Evolutionary conservation across 1,284 basidiomycete genomes (phyloP).

Genomic region (Heterobasidion occidentale): DNA sequence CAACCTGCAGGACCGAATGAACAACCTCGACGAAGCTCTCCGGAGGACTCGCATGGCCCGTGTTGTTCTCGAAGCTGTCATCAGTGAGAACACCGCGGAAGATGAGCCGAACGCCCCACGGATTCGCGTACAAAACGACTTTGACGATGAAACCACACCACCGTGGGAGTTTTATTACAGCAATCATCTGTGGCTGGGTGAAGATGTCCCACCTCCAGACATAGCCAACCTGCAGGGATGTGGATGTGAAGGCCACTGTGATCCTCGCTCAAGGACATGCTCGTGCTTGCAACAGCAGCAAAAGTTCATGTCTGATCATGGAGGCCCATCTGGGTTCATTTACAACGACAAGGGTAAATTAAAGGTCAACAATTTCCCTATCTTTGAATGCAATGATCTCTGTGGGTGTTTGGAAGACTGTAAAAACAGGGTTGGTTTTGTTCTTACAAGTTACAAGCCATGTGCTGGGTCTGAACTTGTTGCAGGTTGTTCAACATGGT

Average conservation of each 20-base stretch:
- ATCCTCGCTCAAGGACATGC: slow-evolving; percentile 62
- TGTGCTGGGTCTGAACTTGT: not conserved
- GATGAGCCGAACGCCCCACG: slow-evolving; percentile 62
- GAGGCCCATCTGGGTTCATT: slow-evolving; percentile 43
- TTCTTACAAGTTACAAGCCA: not conserved
- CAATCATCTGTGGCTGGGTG: slow-evolving; percentile 66
- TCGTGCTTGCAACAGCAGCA: slow-evolving; percentile 57
- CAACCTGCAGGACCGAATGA: slow-evolving; percentile 23
- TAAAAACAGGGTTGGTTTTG: slow-evolving; percentile 60
- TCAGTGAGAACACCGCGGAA: slow-evolving; percentile 21
- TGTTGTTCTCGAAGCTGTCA: slow-evolving; percentile 23
- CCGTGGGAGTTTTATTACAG: slow-evolving; percentile 75
- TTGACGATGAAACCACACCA: slow-evolving; percentile 60
- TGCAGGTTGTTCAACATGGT: slow-evolving; percentile 77
- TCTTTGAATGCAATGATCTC: slow-evolving; percentile 82
- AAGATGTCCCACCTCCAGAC: slow-evolving; percentile 62
- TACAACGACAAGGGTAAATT: slow-evolving; percentile 57
- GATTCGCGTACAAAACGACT: slow-evolving; percentile 56
- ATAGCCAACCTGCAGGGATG: slow-evolving; percentile 54
- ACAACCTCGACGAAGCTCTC: slow-evolving; percentile 14
- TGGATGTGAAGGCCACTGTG: slow-evolving; percentile 65
- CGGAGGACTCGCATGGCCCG: slow-evolving; percentile 19
- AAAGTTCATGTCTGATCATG: slow-evolving; percentile 23
- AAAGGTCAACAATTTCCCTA: slow-evolving; percentile 46
- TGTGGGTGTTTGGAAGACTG: slow-evolving; percentile 81